Evolutionary conservation across 179 eudicot species (phyloP).

Genomic region (Beta corolliflora): DNA sequence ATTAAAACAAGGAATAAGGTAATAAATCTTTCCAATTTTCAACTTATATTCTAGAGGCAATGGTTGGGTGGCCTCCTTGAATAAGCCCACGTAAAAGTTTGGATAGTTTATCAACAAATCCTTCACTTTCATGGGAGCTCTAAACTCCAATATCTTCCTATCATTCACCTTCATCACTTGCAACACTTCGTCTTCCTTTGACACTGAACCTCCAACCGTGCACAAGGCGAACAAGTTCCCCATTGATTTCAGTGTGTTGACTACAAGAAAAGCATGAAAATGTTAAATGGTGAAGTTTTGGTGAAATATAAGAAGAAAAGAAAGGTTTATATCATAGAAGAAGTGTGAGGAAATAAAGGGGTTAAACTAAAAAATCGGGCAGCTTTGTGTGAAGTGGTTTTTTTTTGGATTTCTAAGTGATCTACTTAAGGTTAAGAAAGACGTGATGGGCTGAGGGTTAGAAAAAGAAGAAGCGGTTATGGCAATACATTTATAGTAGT

Average conservation of each 20-base stretch:
- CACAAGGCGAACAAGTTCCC: slow-evolving; percentile 47
- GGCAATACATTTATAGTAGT: slow-evolving; percentile 3
- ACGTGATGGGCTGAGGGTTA: slow-evolving; percentile 26
- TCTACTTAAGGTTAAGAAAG: slow-evolving; percentile 25
- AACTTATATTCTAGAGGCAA: slow-evolving; percentile 45
- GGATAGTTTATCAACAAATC: slow-evolving; percentile 35
- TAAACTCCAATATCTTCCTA: slow-evolving; percentile 50
- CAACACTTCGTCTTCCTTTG: slow-evolving; percentile 22
- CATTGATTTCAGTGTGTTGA: slow-evolving; percentile 31
- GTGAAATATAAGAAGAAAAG: slow-evolving; percentile 17
- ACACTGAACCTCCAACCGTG: slow-evolving; percentile 14
- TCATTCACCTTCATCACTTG: slow-evolving; percentile 43
- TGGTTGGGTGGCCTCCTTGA: slow-evolving; percentile 40
- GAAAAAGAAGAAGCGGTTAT: slow-evolving; percentile 19
- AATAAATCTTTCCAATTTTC: slow-evolving; percentile 39
- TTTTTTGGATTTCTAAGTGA: slow-evolving; percentile 18
- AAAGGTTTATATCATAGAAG: slow-evolving; percentile 26
- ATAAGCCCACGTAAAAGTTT: slow-evolving; percentile 38
- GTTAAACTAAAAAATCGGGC: slow-evolving; percentile 39
- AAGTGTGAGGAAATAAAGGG: slow-evolving; percentile 23
- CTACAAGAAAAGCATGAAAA: slow-evolving; percentile 4
- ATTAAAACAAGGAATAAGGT: slow-evolving; percentile 36
- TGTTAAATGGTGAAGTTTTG: slow-evolving; percentile 21
- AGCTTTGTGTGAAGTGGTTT: slow-evolving; percentile 35
- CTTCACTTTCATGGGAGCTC: slow-evolving; percentile 34